Evolutionary conservation across 148 eudicot genomes (phyloP).

Genomic region (Agrostemma githago): DNA sequence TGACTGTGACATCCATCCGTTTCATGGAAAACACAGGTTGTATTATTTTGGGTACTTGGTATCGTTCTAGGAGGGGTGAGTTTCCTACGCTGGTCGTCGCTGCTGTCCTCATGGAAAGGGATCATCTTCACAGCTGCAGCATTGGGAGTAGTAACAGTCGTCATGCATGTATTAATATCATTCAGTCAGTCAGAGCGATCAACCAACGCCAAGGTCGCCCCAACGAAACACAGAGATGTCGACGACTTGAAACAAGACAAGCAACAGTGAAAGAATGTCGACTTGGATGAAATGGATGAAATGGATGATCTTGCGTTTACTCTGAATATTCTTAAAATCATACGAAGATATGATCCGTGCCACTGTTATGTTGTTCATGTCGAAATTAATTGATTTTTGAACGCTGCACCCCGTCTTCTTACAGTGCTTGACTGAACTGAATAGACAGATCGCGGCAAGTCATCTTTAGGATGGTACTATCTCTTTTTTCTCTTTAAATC

Average conservation of each 20-base stretch:
- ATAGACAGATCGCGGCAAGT: not conserved
- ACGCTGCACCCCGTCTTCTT: not conserved
- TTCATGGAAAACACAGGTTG: constrained; percentile 44
- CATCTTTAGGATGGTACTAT: too few relatives aligned
- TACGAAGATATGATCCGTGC: constrained; percentile 5
- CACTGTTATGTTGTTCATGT: constrained; percentile 13
- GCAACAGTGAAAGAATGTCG: constrained; percentile 22
- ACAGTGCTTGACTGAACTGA: not conserved
- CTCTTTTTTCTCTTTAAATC: too few relatives aligned
- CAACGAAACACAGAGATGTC: constrained; percentile 34
- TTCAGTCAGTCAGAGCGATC: constrained; percentile 85
- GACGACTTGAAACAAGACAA: constrained; percentile 28
- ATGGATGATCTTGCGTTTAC: constrained; percentile 6
- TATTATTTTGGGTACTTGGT: constrained; percentile 46
- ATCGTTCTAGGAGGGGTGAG: constrained; percentile 45
- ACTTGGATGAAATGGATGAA: not conserved
- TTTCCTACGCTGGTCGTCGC: constrained; percentile 56
- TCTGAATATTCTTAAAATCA: not conserved
- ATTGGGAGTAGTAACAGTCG: constrained; percentile 51
- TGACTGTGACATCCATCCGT: not conserved
- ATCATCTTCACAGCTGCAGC: constrained; percentile 38
- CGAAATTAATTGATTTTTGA: constrained; percentile 12
- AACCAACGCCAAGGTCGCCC: constrained; percentile 61
- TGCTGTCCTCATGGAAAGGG: constrained; percentile 86
- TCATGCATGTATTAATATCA: constrained; percentile 79